phyloP scores from a whole-genome alignment of 164 flowering plant species.

The Tinospora cordifolia region DNA sequence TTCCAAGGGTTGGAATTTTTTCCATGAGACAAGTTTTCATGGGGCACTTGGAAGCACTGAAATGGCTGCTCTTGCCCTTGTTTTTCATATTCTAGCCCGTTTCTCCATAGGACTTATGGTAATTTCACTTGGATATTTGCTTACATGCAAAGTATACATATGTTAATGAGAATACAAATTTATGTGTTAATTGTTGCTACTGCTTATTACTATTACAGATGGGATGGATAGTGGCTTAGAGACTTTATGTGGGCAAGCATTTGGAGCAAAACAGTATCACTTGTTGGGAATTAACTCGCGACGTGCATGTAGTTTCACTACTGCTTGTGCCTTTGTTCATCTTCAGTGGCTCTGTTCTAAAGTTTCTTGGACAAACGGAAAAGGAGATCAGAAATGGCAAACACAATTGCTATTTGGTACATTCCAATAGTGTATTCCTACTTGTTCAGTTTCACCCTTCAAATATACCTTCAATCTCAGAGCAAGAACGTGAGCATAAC shows the following conservation, averaged over 20 bases:
- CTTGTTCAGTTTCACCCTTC: constrained; percentile 12
- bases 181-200: too few relatives aligned
- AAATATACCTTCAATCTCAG: constrained; percentile 30
- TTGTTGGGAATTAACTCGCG: constrained; percentile 24
- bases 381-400: constrained; percentile 15
- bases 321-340: constrained; percentile 19
- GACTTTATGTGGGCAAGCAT: constrained; percentile 30
- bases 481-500: constrained; percentile 26
- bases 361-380: constrained; percentile 19
- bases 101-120: too few relatives aligned
- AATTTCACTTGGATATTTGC: too few relatives aligned
- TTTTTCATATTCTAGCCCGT: too few relatives aligned
- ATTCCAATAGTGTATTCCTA: constrained; percentile 13
- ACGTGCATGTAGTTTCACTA: constrained; percentile 18
- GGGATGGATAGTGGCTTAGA: constrained; percentile 31
- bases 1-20: too few relatives aligned
- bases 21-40: too few relatives aligned
- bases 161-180: too few relatives aligned
- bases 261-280: constrained; percentile 19
- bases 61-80: too few relatives aligned
- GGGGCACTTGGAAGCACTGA: too few relatives aligned
- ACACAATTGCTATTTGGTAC: constrained; percentile 20
- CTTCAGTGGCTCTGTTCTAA: constrained; percentile 14
- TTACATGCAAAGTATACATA: too few relatives aligned
- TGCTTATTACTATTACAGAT: constrained; percentile 20